phyloP scores from a whole-genome alignment of 75 land plant genomes.

The Larix kaempferi region DNA sequence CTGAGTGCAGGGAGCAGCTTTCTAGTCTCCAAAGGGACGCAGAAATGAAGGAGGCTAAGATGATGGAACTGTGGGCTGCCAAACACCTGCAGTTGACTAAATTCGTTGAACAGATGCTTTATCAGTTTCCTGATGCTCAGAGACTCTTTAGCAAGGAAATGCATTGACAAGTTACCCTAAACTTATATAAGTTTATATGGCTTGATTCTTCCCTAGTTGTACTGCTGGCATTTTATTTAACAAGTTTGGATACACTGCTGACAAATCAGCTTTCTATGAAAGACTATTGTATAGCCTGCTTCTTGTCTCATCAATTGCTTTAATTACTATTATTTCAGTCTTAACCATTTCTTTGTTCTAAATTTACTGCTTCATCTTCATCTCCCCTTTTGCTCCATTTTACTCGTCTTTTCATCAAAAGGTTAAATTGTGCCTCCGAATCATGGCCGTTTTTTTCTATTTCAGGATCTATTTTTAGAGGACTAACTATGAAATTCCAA shows the following conservation, averaged over 20 bases:
- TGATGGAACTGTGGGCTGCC: constrained; percentile 22
- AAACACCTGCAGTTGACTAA: constrained; percentile 18
- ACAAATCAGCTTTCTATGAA: not conserved
- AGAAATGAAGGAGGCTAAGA: constrained; percentile 24
- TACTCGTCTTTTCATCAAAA: too few relatives aligned
- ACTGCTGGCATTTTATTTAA: constrained; percentile 8
- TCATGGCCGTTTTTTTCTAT: not conserved
- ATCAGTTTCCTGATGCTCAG: constrained; percentile 11
- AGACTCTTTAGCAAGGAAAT: constrained; percentile 3
- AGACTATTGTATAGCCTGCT: constrained; percentile 5
- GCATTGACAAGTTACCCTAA: not conserved
- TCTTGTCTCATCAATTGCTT: not conserved
- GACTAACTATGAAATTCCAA: not conserved
- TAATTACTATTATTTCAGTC: not conserved
- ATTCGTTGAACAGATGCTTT: constrained; percentile 20
- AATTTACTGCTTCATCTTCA: not conserved
- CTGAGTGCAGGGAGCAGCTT: constrained; percentile 16
- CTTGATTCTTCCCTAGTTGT: not conserved
- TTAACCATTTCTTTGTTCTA: not conserved
- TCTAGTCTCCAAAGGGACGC: constrained; percentile 26
- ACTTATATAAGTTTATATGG: not conserved
- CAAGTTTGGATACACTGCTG: not conserved
- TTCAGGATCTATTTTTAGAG: not conserved
- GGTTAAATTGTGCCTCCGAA: too few relatives aligned
- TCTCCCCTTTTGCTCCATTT: too few relatives aligned